Evolutionary conservation across 345 rosid species (phyloP), one percentile per base, ranked within the genome.

Genomic region (Eutrema japonicum): DNA sequence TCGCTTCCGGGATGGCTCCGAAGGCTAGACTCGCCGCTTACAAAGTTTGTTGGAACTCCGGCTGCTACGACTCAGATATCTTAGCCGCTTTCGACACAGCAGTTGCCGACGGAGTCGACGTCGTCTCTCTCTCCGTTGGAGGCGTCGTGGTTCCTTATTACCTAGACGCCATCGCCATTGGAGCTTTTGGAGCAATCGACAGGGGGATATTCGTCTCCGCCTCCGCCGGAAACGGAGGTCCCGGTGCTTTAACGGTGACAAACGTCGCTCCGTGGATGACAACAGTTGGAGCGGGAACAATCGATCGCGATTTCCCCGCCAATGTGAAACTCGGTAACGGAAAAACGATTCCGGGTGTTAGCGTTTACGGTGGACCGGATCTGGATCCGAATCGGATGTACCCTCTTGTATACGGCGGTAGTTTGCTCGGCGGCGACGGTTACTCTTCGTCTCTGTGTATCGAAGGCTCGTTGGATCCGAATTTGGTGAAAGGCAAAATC

Each of bases 211-310:
- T 92, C 30, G 93, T 92, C n/a, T 92, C 98, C 0, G 87, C 96
- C 36, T 89, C 99, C 0, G 99, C 88, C 2, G 99, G 99, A 0
- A 94, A 94, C 48, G 97, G 96, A 9, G 99, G 99, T 7, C 99
- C 99, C 2, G 93, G 92, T 35, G 85, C 85, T 22, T 78, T 91
- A 52, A 87, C 91, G 5, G 99, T 85, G 71, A 90, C 94, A 0
- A 95, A 95, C 57, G 85, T 90, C 27, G 86, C 98, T 8, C 94
- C 96, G 1, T 95, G 99, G 99, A 81, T 92, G 38, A 85, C 86
- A 5, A 87, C 91, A 1, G 86, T 95, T 5, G 98, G 96, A 32
- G 99, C 99, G 0, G 97, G 96, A 14, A 88, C 94, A 3, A 87
- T 86, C 12, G 97, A 95, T 51, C 75, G 97, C 42, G 88, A 84